phyloP scores from a whole-genome alignment of 2,329 filamentous ascomycete genomes.

The Aspergillus sojae region DNA sequence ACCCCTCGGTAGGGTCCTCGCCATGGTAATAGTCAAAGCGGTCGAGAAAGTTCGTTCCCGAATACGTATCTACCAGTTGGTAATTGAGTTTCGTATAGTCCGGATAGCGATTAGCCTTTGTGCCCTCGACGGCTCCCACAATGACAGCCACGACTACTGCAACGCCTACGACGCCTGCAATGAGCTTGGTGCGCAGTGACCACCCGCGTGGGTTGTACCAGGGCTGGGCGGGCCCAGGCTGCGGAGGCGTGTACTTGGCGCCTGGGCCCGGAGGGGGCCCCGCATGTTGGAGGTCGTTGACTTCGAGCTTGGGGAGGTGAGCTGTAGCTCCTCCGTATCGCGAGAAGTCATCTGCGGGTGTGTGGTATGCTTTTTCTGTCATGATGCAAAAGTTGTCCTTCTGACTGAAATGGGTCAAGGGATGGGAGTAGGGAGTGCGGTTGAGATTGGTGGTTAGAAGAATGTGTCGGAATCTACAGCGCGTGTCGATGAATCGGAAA shows the following conservation, averaged over 20 bases:
- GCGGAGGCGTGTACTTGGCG: constrained; percentile 7
- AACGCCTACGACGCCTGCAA: constrained; percentile 42
- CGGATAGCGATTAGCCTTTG: constrained; percentile 44
- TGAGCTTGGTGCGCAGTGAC: constrained; percentile 56
- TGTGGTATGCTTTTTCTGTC: constrained; percentile 15
- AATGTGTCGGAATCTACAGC: constrained; percentile 3
- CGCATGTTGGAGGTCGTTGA: constrained; percentile 21
- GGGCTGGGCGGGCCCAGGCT: constrained; percentile 13
- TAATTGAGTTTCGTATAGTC: constrained; percentile 48
- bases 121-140: constrained; percentile 46
- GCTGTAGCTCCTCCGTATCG: constrained; percentile 26
- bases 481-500: neutral
- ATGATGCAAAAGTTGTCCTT: constrained; percentile 9
- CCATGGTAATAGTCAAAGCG: constrained; percentile 50
- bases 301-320: constrained; percentile 21
- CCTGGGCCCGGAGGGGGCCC: constrained; percentile 17
- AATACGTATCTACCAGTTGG: constrained; percentile 45
- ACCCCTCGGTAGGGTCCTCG: constrained; percentile 48
- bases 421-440: neutral
- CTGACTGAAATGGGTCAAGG: neutral
- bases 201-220: constrained; percentile 57
- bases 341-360: constrained; percentile 21
- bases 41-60: constrained; percentile 47
- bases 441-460: neutral
- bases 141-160: constrained; percentile 53